Evolutionary conservation across 345 rosid genomes (phyloP), one percentile per base, ranked within the genome.

Genomic region (Noccaea bulbosa): DNA sequence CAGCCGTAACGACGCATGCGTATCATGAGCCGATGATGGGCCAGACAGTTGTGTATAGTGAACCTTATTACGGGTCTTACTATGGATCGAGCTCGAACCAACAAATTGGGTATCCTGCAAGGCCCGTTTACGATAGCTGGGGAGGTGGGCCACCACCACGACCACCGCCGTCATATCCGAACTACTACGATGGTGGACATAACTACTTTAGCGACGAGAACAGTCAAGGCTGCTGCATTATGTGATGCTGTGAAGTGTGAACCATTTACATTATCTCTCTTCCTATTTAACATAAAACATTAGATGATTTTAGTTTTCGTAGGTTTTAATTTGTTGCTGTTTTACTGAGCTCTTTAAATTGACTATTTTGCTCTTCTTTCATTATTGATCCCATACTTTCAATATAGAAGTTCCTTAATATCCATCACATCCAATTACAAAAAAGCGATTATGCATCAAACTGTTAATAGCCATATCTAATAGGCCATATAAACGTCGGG

Each of bases 41-140:
- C 27, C 20, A 17, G 20, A 1, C 27, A 3, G 27, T 24, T 24
- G 27, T 3, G 27, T 24, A 24, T 3, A 24, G 2, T 3, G 27
- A 24, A 1, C 27, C 27, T 24, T 24, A 11, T 71, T 0, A 14
- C 37, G 65, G 41, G 51, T 4, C 41, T 48, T 45, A n/a, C 3
- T 38, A 17, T 14, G 54, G 8, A 0, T 49, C 24, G 27, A 0
- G 8, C 0, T 49, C 24, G 27, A 0, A 22, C 50, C 45, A 9
- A 12, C 53, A 38, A 16, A 54, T 47, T 48, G 69, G 72, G 3
- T 63, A 41, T 17, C 52, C 44, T 35, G 78, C 79, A 41, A 67
- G 83, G 62, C 73, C 74, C 0, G 79, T 85, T 51, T 69, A 71
- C 11, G 82, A 86, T 15, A 75, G 83, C 49, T 82, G 79, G 67